These are phyloP conservation scores for Trichophyton simii DNA, from an alignment of 2,329 filamentous ascomycete genomes.

Conservation along the genomic window DNA sequence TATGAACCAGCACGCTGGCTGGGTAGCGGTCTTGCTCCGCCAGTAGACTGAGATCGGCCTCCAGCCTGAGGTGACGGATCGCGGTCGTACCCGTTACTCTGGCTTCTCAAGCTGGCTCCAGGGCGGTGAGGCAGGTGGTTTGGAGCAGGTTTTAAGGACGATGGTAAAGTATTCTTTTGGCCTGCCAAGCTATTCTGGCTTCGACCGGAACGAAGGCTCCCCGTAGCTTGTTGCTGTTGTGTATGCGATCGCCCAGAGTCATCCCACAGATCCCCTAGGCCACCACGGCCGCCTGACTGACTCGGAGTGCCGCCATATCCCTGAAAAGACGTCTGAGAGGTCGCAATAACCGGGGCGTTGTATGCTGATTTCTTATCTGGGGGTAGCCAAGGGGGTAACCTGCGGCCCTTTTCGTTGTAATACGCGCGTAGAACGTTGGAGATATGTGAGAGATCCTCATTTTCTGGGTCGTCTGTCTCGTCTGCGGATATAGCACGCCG, in stretches of 20 bases:
- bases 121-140: slow-evolving; percentile 12
- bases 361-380: slow-evolving; percentile 69
- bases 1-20: slow-evolving; percentile 65
- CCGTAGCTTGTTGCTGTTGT: slow-evolving; percentile 23
- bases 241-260: slow-evolving; percentile 26
- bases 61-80: neutral
- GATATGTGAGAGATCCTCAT: slow-evolving; percentile 82
- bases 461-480: slow-evolving; percentile 33
- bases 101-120: neutral
- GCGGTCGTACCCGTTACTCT: neutral
- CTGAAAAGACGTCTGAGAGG: slow-evolving; percentile 42
- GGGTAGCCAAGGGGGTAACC: slow-evolving; percentile 76
- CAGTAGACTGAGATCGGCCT: slow-evolving; percentile 11
- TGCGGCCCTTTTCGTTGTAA: slow-evolving; percentile 75
- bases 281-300: slow-evolving; percentile 28
- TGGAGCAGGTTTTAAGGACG: slow-evolving; percentile 11
- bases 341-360: slow-evolving; percentile 33
- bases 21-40: slow-evolving; percentile 48
- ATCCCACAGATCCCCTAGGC: slow-evolving; percentile 48
- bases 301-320: slow-evolving; percentile 21
- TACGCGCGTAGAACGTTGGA: slow-evolving; percentile 85
- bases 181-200: slow-evolving; percentile 4
- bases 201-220: slow-evolving; percentile 29
- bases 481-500: slow-evolving; percentile 36
- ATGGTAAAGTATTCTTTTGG: neutral